Conservation (phyloP, 2,329 filamentous ascomycete species). For the Cytospora leucostoma region DNA sequence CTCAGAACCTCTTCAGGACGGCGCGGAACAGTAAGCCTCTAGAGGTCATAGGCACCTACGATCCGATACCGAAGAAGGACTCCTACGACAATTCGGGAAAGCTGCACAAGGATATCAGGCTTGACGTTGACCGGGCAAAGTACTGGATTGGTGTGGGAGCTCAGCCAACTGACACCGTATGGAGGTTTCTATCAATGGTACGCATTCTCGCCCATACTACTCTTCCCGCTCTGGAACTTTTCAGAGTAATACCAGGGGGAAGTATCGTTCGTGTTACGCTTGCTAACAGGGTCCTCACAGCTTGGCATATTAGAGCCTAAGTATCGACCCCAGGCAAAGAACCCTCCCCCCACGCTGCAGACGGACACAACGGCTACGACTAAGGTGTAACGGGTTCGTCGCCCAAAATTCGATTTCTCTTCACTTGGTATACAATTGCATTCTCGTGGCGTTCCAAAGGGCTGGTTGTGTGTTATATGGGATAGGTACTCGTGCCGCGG, state of each 20-base stretch:
- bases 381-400: conserved; percentile 14
- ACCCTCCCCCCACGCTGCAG: conserved; percentile 10
- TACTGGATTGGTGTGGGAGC: conserved; percentile 98
- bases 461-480: conserved; percentile 20
- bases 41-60: conserved; percentile 85
- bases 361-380: conserved; percentile 18
- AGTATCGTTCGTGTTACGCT: neutral
- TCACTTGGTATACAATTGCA: neutral
- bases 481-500: neutral
- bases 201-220: conserved; percentile 26
- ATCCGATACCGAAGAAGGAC: conserved; percentile 65
- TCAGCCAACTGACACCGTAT: conserved; percentile 87
- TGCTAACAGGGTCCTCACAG: conserved; percentile 28
- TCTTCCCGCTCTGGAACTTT: neutral
- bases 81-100: conserved; percentile 63
- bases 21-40: conserved; percentile 86
- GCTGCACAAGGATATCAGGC: conserved; percentile 86
- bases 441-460: conserved; percentile 14
- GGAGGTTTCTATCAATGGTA: conserved; percentile 84
- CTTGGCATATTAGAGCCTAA: conserved; percentile 44
- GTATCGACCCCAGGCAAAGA: conserved; percentile 35
- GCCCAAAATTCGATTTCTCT: conserved; percentile 13
- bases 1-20: conserved; percentile 56
- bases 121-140: conserved; percentile 77
- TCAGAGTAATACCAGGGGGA: neutral